These are phyloP conservation scores for Coemansia pectinata DNA, from an alignment of 192 early-diverging fungal genomes.

Conservation along the genomic window DNA sequence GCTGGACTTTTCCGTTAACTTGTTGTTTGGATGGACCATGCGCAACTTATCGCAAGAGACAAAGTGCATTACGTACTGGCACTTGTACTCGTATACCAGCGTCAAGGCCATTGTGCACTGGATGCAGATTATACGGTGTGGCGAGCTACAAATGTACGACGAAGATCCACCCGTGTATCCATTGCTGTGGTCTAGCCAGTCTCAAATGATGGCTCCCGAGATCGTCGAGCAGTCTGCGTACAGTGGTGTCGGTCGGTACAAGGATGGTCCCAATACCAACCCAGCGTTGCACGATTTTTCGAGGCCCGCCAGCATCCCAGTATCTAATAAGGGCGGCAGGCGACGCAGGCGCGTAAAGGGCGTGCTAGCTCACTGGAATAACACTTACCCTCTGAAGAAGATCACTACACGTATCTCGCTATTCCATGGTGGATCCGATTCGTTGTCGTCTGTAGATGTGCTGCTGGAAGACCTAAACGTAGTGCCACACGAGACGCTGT, in stretches of 20 bases:
- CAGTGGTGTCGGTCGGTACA: neutral
- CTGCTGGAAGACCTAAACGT: slow-evolving; percentile 57
- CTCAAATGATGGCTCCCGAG: neutral
- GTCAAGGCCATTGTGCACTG: slow-evolving; percentile 92
- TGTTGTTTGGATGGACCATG: slow-evolving; percentile 85
- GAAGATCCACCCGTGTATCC: slow-evolving; percentile 65
- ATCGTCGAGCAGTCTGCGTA: slow-evolving; percentile 3
- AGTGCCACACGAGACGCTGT: slow-evolving; percentile 54
- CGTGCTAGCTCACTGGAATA: slow-evolving; percentile 53
- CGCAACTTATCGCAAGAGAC: slow-evolving; percentile 67
- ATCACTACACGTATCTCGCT: slow-evolving; percentile 86
- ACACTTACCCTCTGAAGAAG: slow-evolving; percentile 57
- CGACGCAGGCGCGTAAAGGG: slow-evolving; percentile 71
- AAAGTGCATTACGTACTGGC: slow-evolving; percentile 80
- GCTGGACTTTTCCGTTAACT: slow-evolving; percentile 68
- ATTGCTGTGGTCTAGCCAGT: slow-evolving; percentile 28
- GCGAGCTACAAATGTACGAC: slow-evolving; percentile 91
- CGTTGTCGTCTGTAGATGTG: slow-evolving; percentile 71
- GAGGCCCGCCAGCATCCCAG: slow-evolving; percentile 20
- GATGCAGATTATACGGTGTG: slow-evolving; percentile 93
- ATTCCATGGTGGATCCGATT: slow-evolving; percentile 89
- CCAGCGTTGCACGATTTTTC: slow-evolving; percentile 12
- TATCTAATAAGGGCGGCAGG: slow-evolving; percentile 14
- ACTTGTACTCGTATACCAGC: slow-evolving; percentile 86
- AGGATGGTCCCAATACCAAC: neutral